phyloP scores from a whole-genome alignment of 129 eudicot genomes.

The Saussurea involucrata region DNA sequence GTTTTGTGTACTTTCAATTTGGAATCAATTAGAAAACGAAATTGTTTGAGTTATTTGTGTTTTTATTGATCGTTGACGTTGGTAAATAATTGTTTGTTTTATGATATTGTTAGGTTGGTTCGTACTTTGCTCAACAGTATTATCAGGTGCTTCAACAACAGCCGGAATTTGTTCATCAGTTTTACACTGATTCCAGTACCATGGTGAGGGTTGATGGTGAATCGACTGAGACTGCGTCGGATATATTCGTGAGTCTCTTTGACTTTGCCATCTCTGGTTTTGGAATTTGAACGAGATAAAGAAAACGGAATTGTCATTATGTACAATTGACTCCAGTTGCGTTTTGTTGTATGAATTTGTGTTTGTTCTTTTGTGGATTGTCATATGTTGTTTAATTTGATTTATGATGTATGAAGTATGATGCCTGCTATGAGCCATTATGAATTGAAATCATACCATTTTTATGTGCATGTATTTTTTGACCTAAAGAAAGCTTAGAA shows the following conservation, averaged over 20 bases:
- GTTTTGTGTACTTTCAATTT: not conserved
- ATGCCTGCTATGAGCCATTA: not conserved
- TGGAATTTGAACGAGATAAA: not conserved
- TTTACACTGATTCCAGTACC: constrained; percentile 72
- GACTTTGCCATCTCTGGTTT: not conserved
- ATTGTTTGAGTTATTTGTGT: not conserved
- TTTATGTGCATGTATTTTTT: not conserved
- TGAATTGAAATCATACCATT: not conserved
- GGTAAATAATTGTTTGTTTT: not conserved
- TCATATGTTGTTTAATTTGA: not conserved
- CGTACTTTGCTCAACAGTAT: constrained; percentile 77
- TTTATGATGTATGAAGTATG: not conserved
- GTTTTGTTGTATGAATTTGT: not conserved
- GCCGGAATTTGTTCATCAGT: constrained; percentile 69
- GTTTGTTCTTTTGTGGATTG: not conserved
- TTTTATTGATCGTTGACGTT: not conserved
- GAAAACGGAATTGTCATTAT: not conserved
- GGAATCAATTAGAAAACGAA: not conserved
- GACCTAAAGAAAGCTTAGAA: not conserved
- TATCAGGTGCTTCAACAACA: constrained; percentile 75
- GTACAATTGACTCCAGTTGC: not conserved
- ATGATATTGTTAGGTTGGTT: constrained; percentile 56
- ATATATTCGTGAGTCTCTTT: constrained; percentile 42
- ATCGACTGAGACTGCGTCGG: constrained; percentile 42
- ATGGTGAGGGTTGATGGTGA: constrained; percentile 79